Evolutionary conservation across 2,329 filamentous ascomycete genomes (phyloP), one percentile per base, ranked within the genome.

Genomic region (Aspergillus eucalypticola): DNA sequence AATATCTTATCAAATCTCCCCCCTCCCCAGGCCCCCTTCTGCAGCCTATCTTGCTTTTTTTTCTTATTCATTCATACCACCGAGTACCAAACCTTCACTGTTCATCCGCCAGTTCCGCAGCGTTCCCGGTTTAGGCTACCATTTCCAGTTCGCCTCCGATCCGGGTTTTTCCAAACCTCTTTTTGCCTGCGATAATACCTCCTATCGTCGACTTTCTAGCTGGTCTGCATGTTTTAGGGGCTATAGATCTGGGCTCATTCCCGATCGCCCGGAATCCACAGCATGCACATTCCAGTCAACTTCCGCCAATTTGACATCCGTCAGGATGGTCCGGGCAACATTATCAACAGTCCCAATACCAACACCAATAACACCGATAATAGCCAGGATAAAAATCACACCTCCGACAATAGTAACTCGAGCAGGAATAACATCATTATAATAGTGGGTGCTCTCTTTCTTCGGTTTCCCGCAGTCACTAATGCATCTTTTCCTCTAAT

Each of bases 401-500:
- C 46, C 29, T 53, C 46, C 17, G 29, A 17, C 2, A 41, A 46
- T 25, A 15, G 42, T 17, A 49, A 19, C 27, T 35, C 60, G 8
- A 42, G 51, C 2, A 71, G 60, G 41, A 72, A 72, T 29, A 66
- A 60, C 25, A 64, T 69, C 58, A 68, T 72, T 41, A 70, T 75
- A 41, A 66, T 75, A 27, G 73, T 75, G 66, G 53, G 73, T 41
- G 8, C 25, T n/a, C 7, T 27, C 23, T 6, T 17, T 21, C 4
- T 8, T 19, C 8, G 39, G 21, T 23, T 8, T 21, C 21, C 23
- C 3, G 32, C 51, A 13, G 8, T 23, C 58, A 19, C 49, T 65
- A 53, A 70, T 61, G 42, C 39, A 4, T 32, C 17, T 19, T 42
- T 10, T 23, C 11, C 19, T 48, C 17, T 15, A 6, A 42, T 7